These are phyloP conservation scores for Cyathus striatus DNA, from an alignment of 768 basidiomycete genomes.

Conservation along the genomic window DNA sequence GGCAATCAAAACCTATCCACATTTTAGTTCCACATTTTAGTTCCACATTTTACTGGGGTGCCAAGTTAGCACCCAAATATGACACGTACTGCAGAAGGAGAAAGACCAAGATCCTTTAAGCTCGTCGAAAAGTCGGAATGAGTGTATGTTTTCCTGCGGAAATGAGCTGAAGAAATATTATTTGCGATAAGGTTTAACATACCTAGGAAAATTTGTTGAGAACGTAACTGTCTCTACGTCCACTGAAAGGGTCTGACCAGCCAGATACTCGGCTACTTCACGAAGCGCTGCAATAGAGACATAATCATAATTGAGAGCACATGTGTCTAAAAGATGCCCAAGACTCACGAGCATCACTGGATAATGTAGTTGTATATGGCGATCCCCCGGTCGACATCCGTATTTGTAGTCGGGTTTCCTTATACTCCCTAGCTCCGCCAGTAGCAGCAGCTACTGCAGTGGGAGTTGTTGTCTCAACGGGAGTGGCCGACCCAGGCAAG, in stretches of 20 bases:
- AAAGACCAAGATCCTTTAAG: slow-evolving; percentile 79
- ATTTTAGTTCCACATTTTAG: too few species aligned
- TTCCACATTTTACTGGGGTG: too few species aligned
- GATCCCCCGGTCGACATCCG: slow-evolving; percentile 76
- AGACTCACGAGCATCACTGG: slow-evolving; percentile 72
- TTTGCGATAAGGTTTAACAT: slow-evolving; percentile 2
- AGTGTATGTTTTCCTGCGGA: slow-evolving; percentile 69
- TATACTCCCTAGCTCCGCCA: slow-evolving; percentile 69
- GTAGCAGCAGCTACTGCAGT: slow-evolving; percentile 31
- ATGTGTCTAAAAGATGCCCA: not conserved
- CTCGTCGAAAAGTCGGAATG: slow-evolving; percentile 73
- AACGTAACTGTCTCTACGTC: slow-evolving; percentile 78
- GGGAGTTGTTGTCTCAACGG: slow-evolving; percentile 25
- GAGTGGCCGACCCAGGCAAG: slow-evolving; percentile 15
- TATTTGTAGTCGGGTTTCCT: slow-evolving; percentile 87
- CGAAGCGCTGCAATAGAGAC: slow-evolving; percentile 52
- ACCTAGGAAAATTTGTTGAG: slow-evolving; percentile 85
- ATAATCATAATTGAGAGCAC: slow-evolving; percentile 2
- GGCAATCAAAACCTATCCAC: slow-evolving; percentile 51
- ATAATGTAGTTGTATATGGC: slow-evolving; percentile 74
- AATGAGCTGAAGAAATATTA: not conserved
- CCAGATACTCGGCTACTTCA: slow-evolving; percentile 85
- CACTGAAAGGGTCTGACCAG: slow-evolving; percentile 62
- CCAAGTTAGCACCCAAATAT: not conserved
- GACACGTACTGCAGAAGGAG: slow-evolving; percentile 77